Evolutionary conservation across 2,329 filamentous ascomycete species (phyloP).

Genomic region (Emergomyces africanus): DNA sequence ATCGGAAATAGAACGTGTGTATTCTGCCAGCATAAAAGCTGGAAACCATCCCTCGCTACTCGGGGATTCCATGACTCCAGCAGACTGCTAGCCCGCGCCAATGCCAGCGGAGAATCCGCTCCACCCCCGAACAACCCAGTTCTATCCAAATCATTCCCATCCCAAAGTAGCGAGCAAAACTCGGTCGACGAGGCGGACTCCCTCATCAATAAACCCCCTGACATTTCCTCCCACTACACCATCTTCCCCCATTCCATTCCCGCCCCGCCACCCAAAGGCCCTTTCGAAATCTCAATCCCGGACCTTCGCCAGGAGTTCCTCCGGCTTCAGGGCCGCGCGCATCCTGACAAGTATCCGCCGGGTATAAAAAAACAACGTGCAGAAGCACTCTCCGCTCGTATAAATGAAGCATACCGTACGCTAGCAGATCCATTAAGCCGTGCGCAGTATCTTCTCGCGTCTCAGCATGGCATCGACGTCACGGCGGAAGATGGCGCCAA

Average conservation of each 20-base stretch:
- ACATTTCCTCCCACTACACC: slow-evolving; percentile 58
- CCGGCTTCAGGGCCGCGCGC: slow-evolving; percentile 52
- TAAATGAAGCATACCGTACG: slow-evolving; percentile 88
- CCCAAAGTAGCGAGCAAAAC: not conserved
- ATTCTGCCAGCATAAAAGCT: not conserved
- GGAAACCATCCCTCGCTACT: not conserved
- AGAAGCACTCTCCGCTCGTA: slow-evolving; percentile 64
- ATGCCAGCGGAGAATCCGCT: not conserved
- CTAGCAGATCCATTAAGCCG: slow-evolving; percentile 63
- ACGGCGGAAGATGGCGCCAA: slow-evolving; percentile 59
- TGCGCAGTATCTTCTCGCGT: slow-evolving; percentile 72
- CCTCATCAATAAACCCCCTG: slow-evolving; percentile 15
- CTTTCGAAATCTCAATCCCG: slow-evolving; percentile 60
- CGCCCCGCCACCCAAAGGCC: slow-evolving; percentile 58
- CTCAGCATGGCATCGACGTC: slow-evolving; percentile 59
- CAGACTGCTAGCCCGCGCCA: not conserved
- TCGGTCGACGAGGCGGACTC: not conserved
- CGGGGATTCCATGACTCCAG: not conserved
- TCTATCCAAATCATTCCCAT: not conserved
- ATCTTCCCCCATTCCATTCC: slow-evolving; percentile 77
- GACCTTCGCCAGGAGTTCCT: slow-evolving; percentile 76
- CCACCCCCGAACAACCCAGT: slow-evolving; percentile 4
- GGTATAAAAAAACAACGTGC: slow-evolving; percentile 44
- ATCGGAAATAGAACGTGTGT: slow-evolving; percentile 1
- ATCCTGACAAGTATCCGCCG: slow-evolving; percentile 36